Percentiles rank a stretch among this genome's conserved stretches.
phyloP scores from a whole-genome alignment of 2,329 filamentous ascomycete genomes.

The Fusarium haematococcum region DNA sequence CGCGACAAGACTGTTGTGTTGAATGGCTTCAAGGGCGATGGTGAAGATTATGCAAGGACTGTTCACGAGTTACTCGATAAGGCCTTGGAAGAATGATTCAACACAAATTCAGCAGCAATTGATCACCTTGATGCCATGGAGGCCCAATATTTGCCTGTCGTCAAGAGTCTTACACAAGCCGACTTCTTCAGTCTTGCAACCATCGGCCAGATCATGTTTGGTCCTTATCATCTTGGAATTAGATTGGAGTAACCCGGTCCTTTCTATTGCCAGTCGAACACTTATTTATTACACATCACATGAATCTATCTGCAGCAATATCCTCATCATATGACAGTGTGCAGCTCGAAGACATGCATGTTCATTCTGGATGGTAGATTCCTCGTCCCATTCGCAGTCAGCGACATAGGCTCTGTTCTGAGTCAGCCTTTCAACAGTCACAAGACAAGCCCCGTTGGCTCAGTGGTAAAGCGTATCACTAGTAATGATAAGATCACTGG shows the following conservation, averaged over 20 bases:
- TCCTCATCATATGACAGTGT: neutral
- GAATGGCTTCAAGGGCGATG: constrained; percentile 49
- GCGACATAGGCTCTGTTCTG: neutral
- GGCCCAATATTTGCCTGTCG: neutral
- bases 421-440: neutral
- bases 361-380: neutral
- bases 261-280: neutral
- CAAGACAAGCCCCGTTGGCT: constrained; percentile 47
- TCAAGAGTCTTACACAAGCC: neutral
- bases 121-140: neutral
- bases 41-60: constrained; percentile 41
- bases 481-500: constrained; percentile 53
- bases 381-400: neutral
- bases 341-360: neutral
- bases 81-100: constrained; percentile 36
- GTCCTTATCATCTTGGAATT: neutral
- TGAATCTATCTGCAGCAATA: neutral
- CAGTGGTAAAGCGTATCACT: constrained; percentile 53
- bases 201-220: neutral
- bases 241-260: neutral
- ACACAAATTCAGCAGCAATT: neutral
- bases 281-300: neutral
- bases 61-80: constrained; percentile 46
- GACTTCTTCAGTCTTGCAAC: neutral
- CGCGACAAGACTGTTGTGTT: constrained; percentile 71